These are phyloP conservation scores for Saturnispora mendoncae DNA, from an alignment of 805 yeast species.

Conservation along the genomic window DNA sequence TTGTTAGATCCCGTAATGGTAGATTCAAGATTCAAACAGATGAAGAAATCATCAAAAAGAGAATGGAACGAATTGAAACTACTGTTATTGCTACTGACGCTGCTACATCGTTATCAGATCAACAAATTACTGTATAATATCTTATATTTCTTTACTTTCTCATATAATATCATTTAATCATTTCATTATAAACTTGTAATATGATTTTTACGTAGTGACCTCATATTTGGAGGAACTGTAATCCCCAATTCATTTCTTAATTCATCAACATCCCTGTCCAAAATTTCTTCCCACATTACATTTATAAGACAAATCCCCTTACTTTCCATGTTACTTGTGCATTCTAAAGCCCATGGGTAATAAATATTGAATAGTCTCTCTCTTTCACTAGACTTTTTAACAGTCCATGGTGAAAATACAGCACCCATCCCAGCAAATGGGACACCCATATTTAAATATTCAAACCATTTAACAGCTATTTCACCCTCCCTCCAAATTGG, in stretches of 20 bases:
- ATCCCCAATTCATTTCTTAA: constrained; percentile 66
- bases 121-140: neutral
- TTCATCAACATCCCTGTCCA: constrained; percentile 65
- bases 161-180: neutral
- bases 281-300: constrained; percentile 83
- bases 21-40: constrained; percentile 38
- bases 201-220: constrained; percentile 43
- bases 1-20: constrained; percentile 32
- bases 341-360: constrained; percentile 78
- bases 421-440: constrained; percentile 96
- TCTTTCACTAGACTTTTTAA: constrained; percentile 50
- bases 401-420: constrained; percentile 74
- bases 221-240: constrained; percentile 69
- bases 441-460: constrained; percentile 82
- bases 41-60: constrained; percentile 25
- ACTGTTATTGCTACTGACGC: constrained; percentile 2
- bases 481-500: constrained; percentile 97
- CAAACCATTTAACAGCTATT: constrained; percentile 85
- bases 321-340: constrained; percentile 44
- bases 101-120: neutral
- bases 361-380: constrained; percentile 57
- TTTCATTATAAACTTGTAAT: constrained; percentile 1
- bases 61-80: constrained; percentile 16
- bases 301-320: constrained; percentile 66
- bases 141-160: neutral